Conservation (phyloP, 805 yeast genomes). For the Tetrapisispora namnaoensis region DNA sequence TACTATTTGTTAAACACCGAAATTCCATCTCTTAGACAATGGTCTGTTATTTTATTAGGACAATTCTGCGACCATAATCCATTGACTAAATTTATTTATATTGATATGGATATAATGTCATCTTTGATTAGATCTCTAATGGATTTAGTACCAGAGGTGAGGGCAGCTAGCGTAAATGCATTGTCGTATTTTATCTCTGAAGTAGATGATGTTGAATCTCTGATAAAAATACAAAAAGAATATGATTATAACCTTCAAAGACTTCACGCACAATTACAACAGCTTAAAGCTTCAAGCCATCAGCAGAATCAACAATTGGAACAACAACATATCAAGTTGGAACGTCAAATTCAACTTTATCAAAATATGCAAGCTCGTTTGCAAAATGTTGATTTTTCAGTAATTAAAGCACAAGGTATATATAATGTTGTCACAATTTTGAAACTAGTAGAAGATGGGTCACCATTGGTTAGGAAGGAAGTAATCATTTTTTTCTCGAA, state of each 20-base stretch:
- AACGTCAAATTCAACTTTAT: conserved; percentile 24
- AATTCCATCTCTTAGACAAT: conserved; percentile 79
- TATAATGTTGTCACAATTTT: conserved; percentile 60
- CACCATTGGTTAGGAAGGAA: conserved; percentile 81
- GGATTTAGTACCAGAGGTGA: conserved; percentile 92
- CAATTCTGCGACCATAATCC: conserved; percentile 65
- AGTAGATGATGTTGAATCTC: conserved; percentile 29
- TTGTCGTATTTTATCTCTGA: conserved; percentile 58
- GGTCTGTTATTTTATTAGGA: conserved; percentile 76
- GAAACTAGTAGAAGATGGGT: conserved; percentile 71
- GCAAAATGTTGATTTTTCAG: conserved; percentile 30
- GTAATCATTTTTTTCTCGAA: conserved; percentile 67
- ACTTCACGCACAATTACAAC: conserved; percentile 25
- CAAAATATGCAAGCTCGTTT: conserved; percentile 22
- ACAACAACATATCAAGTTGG: conserved; percentile 24
- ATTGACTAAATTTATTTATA: conserved; percentile 64
- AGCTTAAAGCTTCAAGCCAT: conserved; percentile 17
- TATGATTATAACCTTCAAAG: conserved; percentile 27
- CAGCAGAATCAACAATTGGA: conserved; percentile 22
- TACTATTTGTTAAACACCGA: conserved; percentile 62
- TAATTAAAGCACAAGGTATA: conserved; percentile 57
- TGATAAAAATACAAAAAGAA: conserved; percentile 26
- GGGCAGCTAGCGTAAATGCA: conserved; percentile 73
- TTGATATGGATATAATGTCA: conserved; percentile 52
- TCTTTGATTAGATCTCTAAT: conserved; percentile 45